Evolutionary conservation across 2,329 filamentous ascomycete species (phyloP), one percentile per base, ranked within the genome.

Genomic region (Ophiocordyceps camponoti-floridani): DNA sequence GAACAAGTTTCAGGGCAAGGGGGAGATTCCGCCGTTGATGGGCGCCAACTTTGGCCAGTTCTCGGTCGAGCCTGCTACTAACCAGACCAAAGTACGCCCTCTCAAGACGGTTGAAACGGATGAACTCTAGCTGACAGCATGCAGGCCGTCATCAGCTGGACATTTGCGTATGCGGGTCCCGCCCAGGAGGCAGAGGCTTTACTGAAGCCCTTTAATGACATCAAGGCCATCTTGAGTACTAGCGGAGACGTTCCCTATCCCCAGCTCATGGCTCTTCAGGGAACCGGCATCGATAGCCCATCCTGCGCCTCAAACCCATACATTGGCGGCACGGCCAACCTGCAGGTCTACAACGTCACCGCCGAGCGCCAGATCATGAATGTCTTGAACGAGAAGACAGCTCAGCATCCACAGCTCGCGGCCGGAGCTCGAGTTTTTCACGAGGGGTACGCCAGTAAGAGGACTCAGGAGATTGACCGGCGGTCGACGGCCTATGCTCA

Each of bases 401-500:
- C 35, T 38, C 18, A 4, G 13, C 7, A 41, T 11, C 47, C 46
- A 16, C 16, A 42, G 52, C 31, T 49, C 49, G 13, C 43, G 46
- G 18, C 48, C 50, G 13, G 46, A 7, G n/a, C 41, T 28, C n/a
- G 35, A 10, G 40, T 55, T 26, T 35, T 48, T 4, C 49, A 53
- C 28, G 54, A 58, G 33, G 55, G 55, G 16, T 58, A 57, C 44
- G 44, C 56, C 4, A 55, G 47, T 0, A 45, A 43, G 13, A 53
- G 33, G 2, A 46, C 50, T 5, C 40, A 46, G 30, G 42, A 23
- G 19, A 26, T 41, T 14, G 18, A 49, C 40, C 40, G 49, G 0
- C 46, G 38, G 4, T 35, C 35, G 13, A 47, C 53, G 4, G 51
- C 54, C 0, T 54, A 48, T 43, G 50, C 53, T 3, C 47, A 49